Base-by-base conservation (phyloP, 768 basidiomycete species). In the Psilocybe sp. region DNA sequence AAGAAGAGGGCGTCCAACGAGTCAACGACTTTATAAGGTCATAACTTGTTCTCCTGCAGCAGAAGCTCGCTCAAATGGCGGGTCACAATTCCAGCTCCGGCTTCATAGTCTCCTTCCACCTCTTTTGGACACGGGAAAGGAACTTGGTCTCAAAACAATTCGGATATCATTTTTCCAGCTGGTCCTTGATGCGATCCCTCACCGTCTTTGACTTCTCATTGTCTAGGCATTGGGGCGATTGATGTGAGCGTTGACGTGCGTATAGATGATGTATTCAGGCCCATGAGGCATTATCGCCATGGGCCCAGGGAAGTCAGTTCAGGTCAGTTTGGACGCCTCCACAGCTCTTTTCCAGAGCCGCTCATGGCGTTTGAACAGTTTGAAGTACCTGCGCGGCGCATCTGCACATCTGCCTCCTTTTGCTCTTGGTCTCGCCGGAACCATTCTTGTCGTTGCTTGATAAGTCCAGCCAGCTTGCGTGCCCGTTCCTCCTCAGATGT, bases 241-340 rank as follows among this genome's bases (percentile, higher is more conserved):
- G 68, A 89, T 74, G 56, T 89, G 89, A 32, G 80, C 78, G 39
- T 72, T 71, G 57, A 90, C 78, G 9, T 73, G 77, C 2, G 65
- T 54, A 4, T 73, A 68, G 4, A 81, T 82, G 55, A 89, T 74
- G 9, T 87, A 84, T 33, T 87, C 86, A 5, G 83, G 78, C 39
- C 59, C 64, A 31, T 63, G 70, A 5, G 87, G 83, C 40, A 69
- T 65, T 61, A 74, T 80, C 63, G 83, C 69, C 71, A 82, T 73
- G 1, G 89, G 87, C 88, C 88, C 89, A 8, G 88, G 87, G 59
- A 90, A 83, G 58, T 78, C 75, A 31, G 74, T 70, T 87, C 87
- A 89, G 33, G 69, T 73, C 50, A 88, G 67, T 48, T 72, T 69
- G 37, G 66, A 61, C 43, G 72, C 59, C 7, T 65, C 56, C 28